A percentile compares a stretch with the other conserved stretches of the same genome.
Evolutionary conservation across 2,329 filamentous ascomycete genomes (phyloP).

Genomic region (Ascochyta rabiei): DNA sequence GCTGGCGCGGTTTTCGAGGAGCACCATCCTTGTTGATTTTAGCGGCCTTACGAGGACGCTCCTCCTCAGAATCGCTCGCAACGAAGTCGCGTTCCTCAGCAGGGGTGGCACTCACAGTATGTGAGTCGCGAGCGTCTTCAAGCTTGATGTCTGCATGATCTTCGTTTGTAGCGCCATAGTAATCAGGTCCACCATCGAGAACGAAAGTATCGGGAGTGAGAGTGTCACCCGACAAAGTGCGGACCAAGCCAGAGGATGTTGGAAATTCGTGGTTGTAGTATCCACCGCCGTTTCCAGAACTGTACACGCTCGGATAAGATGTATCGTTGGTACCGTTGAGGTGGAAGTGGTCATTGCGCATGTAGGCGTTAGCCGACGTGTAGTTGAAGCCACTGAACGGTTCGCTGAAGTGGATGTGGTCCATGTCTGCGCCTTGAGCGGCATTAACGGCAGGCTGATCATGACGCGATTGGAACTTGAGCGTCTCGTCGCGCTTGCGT

Average conservation of each 20-base stretch:
- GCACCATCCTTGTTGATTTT: slow-evolving; percentile 39
- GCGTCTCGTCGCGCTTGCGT: not conserved
- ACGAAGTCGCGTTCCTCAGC: slow-evolving; percentile 18
- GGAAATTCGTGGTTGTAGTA: not conserved
- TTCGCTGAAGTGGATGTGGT: not conserved
- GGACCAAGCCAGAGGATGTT: not conserved
- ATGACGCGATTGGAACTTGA: not conserved
- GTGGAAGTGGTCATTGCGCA: not conserved
- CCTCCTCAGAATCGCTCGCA: slow-evolving; percentile 21
- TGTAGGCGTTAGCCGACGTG: not conserved
- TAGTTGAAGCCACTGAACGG: not conserved
- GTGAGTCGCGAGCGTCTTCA: not conserved
- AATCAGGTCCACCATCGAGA: not conserved
- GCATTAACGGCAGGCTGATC: not conserved
- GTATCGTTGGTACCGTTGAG: not conserved
- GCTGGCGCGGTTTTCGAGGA: slow-evolving; percentile 38
- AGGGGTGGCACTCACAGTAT: slow-evolving; percentile 23
- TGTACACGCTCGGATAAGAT: not conserved
- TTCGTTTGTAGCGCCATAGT: not conserved
- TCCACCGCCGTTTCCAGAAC: not conserved
- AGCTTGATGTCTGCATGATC: not conserved
- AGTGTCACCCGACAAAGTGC: not conserved
- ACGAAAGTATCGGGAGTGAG: not conserved
- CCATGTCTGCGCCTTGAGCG: not conserved
- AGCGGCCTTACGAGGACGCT: slow-evolving; percentile 18